These are phyloP conservation scores for Rhodomyrtus tomentosa DNA, from an alignment of 345 rosid genomes.

Conservation along the genomic window DNA sequence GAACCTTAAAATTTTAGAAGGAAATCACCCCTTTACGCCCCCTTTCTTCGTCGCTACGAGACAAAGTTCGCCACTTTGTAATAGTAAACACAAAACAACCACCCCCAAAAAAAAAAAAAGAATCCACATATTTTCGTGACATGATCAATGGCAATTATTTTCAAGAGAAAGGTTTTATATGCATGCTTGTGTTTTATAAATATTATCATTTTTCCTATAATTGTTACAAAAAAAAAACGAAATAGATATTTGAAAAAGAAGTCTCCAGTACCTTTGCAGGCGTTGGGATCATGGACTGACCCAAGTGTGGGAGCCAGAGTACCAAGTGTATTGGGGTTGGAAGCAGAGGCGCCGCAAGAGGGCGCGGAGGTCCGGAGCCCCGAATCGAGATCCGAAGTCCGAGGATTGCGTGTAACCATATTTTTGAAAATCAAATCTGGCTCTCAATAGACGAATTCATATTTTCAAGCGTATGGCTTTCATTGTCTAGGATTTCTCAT, in stretches of 20 bases:
- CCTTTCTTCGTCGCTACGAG: rapidly evolving
- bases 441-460: neutral
- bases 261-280: neutral
- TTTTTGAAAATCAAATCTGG: neutral
- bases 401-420: neutral
- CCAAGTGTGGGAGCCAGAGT: neutral
- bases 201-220: neutral
- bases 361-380: neutral
- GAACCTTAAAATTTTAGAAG: neutral
- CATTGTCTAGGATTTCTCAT: too few species aligned
- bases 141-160: neutral
- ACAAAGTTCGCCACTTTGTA: neutral
- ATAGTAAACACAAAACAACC: neutral
- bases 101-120: too few species aligned
- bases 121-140: neutral
- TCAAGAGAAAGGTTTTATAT: neutral
- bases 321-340: neutral
- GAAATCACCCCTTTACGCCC: too few species aligned
- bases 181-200: neutral
- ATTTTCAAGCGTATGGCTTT: neutral
- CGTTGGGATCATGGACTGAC: too few species aligned
- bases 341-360: neutral
- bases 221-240: neutral
- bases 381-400: neutral
- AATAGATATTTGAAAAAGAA: neutral